Evolutionary conservation across 306 rosid genomes (phyloP).

Genomic region (Trifolium dubium): DNA sequence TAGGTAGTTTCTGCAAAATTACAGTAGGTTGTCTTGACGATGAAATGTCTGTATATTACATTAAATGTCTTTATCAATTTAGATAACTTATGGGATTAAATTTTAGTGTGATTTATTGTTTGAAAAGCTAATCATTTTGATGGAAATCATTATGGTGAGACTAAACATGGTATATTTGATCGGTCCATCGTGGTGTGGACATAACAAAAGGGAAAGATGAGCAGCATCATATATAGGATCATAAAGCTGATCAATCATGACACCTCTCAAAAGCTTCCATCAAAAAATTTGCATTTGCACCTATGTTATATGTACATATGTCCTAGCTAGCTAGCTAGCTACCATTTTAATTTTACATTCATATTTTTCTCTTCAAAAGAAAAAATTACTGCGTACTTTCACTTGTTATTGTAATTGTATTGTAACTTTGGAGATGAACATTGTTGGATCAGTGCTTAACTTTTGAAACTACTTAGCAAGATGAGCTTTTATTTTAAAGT

Average conservation of each 20-base stretch:
- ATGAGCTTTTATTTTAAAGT: constrained; percentile 13
- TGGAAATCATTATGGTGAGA: constrained; percentile 44
- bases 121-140: constrained; percentile 37
- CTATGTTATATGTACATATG: neutral
- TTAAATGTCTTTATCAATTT: too few species aligned
- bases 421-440: neutral
- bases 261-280: constrained; percentile 41
- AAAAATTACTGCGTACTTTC: neutral
- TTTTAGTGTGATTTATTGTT: too few species aligned
- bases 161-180: constrained; percentile 49
- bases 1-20: too few species aligned
- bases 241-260: constrained; percentile 44
- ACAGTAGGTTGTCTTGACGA: too few species aligned
- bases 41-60: too few species aligned
- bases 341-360: neutral
- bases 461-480: neutral
- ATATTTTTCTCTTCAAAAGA: neutral
- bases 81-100: too few species aligned
- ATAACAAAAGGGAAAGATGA: constrained; percentile 40
- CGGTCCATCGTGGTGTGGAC: constrained; percentile 51
- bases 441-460: constrained; percentile 5
- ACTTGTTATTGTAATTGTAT: neutral
- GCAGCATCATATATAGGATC: constrained; percentile 32
- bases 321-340: neutral
- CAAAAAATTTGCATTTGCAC: constrained; percentile 30